Percentiles rank a stretch among this genome's conserved stretches.
phyloP scores from a whole-genome alignment of 2,329 filamentous ascomycete genomes.

The Phyllosticta capitalensis region DNA sequence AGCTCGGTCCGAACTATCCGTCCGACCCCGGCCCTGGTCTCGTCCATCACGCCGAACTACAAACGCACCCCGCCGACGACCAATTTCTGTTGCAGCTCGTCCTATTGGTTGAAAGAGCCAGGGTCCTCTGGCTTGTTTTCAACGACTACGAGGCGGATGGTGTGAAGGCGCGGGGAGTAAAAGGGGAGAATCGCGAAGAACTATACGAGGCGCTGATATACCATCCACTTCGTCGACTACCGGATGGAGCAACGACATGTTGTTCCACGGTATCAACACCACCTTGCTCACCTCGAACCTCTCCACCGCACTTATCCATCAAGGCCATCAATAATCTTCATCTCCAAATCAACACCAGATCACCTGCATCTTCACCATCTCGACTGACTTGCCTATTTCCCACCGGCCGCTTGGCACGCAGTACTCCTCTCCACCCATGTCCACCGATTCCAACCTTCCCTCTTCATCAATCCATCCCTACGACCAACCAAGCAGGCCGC shows the following conservation, averaged over 20 bases:
- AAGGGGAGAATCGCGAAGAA: neutral
- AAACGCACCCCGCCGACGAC: neutral
- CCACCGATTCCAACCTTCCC: neutral
- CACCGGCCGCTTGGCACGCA: neutral
- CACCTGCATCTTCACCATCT: neutral
- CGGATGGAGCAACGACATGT: neutral
- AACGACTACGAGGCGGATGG: neutral
- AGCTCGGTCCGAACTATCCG: neutral
- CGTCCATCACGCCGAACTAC: neutral
- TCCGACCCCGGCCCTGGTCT: neutral
- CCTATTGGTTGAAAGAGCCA: neutral
- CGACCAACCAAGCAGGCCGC: neutral
- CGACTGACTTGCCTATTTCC: neutral
- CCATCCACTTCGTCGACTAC: neutral
- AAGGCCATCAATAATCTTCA: neutral
- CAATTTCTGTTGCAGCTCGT: neutral
- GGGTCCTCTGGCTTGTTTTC: neutral
- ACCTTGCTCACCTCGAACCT: neutral
- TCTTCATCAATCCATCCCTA: neutral
- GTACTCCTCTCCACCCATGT: neutral
- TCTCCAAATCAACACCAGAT: neutral
- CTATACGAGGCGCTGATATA: neutral
- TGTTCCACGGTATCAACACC: neutral
- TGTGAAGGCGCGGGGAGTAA: neutral
- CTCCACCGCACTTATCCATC: neutral